Evolutionary conservation across 345 rosid genomes (phyloP), one percentile per base, ranked within the genome.

Genomic region (Raphanus sativus): DNA sequence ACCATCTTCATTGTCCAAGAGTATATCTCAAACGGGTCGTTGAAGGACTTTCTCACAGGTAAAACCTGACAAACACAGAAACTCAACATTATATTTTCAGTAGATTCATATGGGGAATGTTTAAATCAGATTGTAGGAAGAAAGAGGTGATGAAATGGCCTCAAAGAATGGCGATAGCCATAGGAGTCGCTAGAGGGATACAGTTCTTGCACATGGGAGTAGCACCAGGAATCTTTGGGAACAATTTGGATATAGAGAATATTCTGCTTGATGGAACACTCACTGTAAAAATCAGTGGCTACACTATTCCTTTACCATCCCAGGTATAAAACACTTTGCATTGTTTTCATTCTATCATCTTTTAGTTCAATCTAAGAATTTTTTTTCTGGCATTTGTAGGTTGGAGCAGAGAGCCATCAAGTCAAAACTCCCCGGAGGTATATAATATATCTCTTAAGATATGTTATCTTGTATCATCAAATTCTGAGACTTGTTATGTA

Each of bases 151-250:
- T 94, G 61, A 87, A 90, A 81, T 94, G 97, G 98, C 97, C 97
- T 7, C 92, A 92, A 68, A 85, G 97, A 82, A 90, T 92, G 93
- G 86, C 95, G 0, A 88, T 92, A 62, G 81, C 87, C 26, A 89
- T 92, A 42, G 97, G 97, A 12, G 84, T 89, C 6, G 92, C 97
- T 4, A 88, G 97, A 67, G 98, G 97, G 74, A 85, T 90, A 72
- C 98, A 92, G 65, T 94, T 94, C 89, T 82, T 94, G 82, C 98
- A 94, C 82, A 85, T 88, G 9, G 97, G 97, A 76, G 88, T 91
- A 34, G 85, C 96, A 17, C 92, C 94, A 8, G 93, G 93, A 10
- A 83, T 94, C 42, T 89, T 83, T 45, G 95, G 97, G 74, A 92
- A 90, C 70, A 85, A 88, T 80, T 52, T 94, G 78, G 86, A 90